Evolutionary conservation across 345 rosid species (phyloP).

Genomic region (Brassica incana): DNA sequence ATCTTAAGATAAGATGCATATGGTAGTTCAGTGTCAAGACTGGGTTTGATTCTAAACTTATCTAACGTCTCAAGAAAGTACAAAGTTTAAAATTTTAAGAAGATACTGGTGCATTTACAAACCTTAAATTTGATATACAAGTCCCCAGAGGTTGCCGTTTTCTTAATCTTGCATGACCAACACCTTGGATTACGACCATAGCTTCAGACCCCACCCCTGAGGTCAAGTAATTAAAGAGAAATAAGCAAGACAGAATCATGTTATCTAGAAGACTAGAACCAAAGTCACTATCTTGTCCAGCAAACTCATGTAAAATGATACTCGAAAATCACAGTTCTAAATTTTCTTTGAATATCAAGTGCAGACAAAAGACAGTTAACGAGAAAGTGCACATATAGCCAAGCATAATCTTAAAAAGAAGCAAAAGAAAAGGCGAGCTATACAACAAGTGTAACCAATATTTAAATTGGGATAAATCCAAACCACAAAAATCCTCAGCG

Average conservation of each 20-base stretch:
- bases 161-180: constrained; percentile 64
- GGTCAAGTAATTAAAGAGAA: constrained; percentile 34
- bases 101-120: constrained; percentile 23
- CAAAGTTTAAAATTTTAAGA: constrained; percentile 5
- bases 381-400: not conserved
- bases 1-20: constrained; percentile 6
- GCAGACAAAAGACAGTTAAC: constrained; percentile 5
- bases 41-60: constrained; percentile 5
- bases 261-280: not conserved
- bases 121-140: constrained; percentile 80
- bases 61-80: constrained; percentile 8
- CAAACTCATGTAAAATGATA: constrained; percentile 14
- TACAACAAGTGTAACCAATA: not conserved
- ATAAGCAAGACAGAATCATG: constrained; percentile 9
- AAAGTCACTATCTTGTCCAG: constrained; percentile 6
- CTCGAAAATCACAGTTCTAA: constrained; percentile 1
- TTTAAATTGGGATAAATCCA: not conserved
- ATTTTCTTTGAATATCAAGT: not conserved
- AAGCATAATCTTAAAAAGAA: not conserved
- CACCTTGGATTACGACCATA: constrained; percentile 65
- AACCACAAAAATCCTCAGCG: constrained; percentile 12
- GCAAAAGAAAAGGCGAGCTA: not conserved
- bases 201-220: constrained; percentile 86
- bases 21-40: constrained; percentile 5
- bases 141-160: constrained; percentile 60